Percentiles rank a stretch among this genome's conserved stretches.
Evolutionary conservation across 1,284 basidiomycete genomes (phyloP).

Genomic region (Pseudozyma pruni): DNA sequence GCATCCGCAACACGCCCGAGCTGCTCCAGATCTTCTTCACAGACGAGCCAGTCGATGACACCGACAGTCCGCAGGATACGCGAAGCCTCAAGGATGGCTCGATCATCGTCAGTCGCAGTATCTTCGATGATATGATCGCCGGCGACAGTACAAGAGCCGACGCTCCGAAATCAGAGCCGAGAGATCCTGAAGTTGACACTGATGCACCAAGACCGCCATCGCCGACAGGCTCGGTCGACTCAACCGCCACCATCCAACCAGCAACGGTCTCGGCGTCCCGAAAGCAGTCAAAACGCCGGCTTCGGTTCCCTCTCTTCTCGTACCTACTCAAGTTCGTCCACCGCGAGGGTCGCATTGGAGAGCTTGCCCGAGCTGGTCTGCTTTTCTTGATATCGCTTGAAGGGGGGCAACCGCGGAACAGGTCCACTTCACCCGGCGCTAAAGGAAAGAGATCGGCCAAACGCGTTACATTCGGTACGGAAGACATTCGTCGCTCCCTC

Average conservation of each 20-base stretch:
- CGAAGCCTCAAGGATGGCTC: conserved; percentile 39
- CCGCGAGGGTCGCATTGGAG: conserved; percentile 90
- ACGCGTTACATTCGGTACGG: conserved; percentile 24
- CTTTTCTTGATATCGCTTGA: conserved; percentile 88
- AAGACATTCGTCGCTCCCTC: conserved; percentile 73
- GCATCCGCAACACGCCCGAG: conserved; percentile 59
- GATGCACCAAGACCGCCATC: conserved; percentile 22
- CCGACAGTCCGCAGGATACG: conserved; percentile 1
- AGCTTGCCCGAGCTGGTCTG: conserved; percentile 90
- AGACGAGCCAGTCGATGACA: conserved; percentile 40
- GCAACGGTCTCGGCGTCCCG: conserved; percentile 15
- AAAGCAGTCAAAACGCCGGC: conserved; percentile 20
- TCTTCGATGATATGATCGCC: conserved; percentile 11
- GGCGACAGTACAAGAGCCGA: not conserved
- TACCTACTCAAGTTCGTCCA: conserved; percentile 95
- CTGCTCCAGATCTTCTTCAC: conserved; percentile 61
- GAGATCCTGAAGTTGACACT: not conserved
- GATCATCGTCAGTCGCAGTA: conserved; percentile 34
- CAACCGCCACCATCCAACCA: conserved; percentile 45
- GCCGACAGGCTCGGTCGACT: conserved; percentile 40
- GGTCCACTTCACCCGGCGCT: not conserved
- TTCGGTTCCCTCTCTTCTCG: conserved; percentile 74
- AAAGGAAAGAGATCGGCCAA: conserved; percentile 11
- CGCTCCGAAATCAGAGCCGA: not conserved
- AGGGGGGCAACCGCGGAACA: conserved; percentile 8